phyloP scores from a whole-genome alignment of 768 basidiomycete species.

The Favolaschia claudopus region DNA sequence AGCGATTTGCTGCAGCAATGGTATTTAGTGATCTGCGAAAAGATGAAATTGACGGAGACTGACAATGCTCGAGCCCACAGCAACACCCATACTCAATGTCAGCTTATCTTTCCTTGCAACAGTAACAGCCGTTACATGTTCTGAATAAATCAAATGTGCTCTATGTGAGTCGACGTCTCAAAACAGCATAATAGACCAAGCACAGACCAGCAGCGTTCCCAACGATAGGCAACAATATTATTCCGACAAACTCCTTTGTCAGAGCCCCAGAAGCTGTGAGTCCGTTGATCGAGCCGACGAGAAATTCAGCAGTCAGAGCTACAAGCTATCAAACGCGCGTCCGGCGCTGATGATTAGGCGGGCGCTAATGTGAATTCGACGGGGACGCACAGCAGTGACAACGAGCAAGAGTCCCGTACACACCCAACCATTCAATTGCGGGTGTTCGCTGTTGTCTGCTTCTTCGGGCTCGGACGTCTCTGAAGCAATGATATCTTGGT shows the following conservation, averaged over 20 bases:
- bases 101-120: slow-evolving; percentile 76
- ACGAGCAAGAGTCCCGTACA: slow-evolving; percentile 41
- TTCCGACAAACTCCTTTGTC: slow-evolving; percentile 69
- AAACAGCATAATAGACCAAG: not conserved
- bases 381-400: slow-evolving; percentile 12
- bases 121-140: slow-evolving; percentile 76
- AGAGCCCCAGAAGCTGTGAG: slow-evolving; percentile 57
- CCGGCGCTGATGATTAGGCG: not conserved
- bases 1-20: slow-evolving; percentile 57
- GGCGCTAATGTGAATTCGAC: too few species aligned
- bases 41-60: slow-evolving; percentile 23
- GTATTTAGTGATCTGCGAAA: not conserved
- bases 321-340: slow-evolving; percentile 43
- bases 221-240: slow-evolving; percentile 72
- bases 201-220: slow-evolving; percentile 58
- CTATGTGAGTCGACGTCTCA: not conserved
- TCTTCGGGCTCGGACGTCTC: not conserved
- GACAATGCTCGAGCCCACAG: slow-evolving; percentile 68
- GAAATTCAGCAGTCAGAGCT: slow-evolving; percentile 47
- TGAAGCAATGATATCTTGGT: too few species aligned
- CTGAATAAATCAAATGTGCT: slow-evolving; percentile 32
- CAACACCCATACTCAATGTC: slow-evolving; percentile 71
- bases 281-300: slow-evolving; percentile 72
- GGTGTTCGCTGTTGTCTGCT: not conserved
- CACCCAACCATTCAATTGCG: slow-evolving; percentile 15